Evolutionary conservation across 1,284 basidiomycete genomes (phyloP), one percentile per base, ranked within the genome.

Genomic region (Kalmanozyma brasiliensis): DNA sequence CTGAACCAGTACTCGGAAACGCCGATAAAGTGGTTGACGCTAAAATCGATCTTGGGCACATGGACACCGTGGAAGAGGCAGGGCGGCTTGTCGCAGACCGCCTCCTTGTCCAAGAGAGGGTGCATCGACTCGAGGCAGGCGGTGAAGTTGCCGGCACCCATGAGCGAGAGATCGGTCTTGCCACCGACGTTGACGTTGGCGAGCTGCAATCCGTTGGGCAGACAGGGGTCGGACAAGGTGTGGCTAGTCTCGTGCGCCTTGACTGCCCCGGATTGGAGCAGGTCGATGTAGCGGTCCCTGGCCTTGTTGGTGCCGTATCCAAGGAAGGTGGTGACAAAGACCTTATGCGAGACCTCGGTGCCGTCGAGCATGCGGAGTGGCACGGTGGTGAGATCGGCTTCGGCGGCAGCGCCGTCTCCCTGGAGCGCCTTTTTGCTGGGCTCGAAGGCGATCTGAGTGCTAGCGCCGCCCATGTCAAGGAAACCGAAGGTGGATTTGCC

Each of bases 1-100:
- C 94, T 97, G 84, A 97, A 98, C 94, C 95, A 99, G 82, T 98
- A 99, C 83, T 99, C 96, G 11, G 93, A 95, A 30, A 98, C 90
- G 4, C 96, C 96, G 72, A 99, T 97, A 80, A 98, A 98, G 63
- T 91, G 91, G 19, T 92, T 92, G 26, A 89, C 89, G 38, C 89
- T 88, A 81, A 96, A 97, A 83, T 96, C 91, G 68, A 85, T 84
- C 35, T 73, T 78, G 58, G 82, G 94, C 5, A 95, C 94, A 53
- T 93, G 89, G 1, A 97, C 88, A n/a, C 95, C 96, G 78, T 94
- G 91, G 87, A 98, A 98, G n/a, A 95, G 87, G 83, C 95, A 98
- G 2, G 93, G 92, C 0, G 87, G 84, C 66, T 93, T 89, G 1
- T 88, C 86, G 83, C 96, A 99, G 0, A 91, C 90, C 1, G 88